phyloP scores from a whole-genome alignment of 2,329 filamentous ascomycete genomes.

The Cordyceps militaris region DNA sequence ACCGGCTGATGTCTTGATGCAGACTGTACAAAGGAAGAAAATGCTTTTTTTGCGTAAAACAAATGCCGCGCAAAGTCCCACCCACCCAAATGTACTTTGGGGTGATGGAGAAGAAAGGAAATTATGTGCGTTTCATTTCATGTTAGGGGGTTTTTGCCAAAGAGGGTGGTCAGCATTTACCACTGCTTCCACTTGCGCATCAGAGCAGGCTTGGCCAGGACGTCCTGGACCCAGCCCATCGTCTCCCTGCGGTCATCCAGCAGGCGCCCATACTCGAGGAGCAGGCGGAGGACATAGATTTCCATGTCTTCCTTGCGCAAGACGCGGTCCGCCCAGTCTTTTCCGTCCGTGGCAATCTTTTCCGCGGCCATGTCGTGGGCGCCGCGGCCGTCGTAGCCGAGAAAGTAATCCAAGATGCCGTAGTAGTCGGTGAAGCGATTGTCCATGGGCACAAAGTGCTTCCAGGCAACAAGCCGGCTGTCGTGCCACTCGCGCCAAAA shows the following conservation, averaged over 20 bases:
- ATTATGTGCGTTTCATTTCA: background rate
- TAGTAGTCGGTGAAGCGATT: constrained; percentile 66
- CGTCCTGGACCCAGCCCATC: constrained; percentile 50
- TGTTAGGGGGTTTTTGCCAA: background rate
- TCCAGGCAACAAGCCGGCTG: constrained; percentile 64
- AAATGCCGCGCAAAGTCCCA: too few species aligned
- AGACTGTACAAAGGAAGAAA: too few species aligned
- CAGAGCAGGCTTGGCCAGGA: constrained; percentile 30
- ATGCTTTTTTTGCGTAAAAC: too few species aligned
- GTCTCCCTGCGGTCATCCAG: constrained; percentile 42
- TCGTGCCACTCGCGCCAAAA: constrained; percentile 80
- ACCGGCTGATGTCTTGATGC: background rate
- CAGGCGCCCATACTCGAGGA: constrained; percentile 56
- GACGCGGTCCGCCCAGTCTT: constrained; percentile 61
- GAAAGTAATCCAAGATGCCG: constrained; percentile 66
- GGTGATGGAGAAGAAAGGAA: background rate
- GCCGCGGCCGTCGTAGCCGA: constrained; percentile 39
- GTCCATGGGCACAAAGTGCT: constrained; percentile 76
- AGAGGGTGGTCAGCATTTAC: constrained; percentile 12
- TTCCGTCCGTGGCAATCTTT: constrained; percentile 58
- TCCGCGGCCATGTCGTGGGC: constrained; percentile 52
- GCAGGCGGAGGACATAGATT: constrained; percentile 58
- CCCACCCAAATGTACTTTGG: background rate
- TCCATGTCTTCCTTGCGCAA: constrained; percentile 67
- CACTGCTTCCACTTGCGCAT: constrained; percentile 25